Base-by-base conservation (phyloP, 2,329 filamentous ascomycete species). In the Colletotrichum spinosum region DNA sequence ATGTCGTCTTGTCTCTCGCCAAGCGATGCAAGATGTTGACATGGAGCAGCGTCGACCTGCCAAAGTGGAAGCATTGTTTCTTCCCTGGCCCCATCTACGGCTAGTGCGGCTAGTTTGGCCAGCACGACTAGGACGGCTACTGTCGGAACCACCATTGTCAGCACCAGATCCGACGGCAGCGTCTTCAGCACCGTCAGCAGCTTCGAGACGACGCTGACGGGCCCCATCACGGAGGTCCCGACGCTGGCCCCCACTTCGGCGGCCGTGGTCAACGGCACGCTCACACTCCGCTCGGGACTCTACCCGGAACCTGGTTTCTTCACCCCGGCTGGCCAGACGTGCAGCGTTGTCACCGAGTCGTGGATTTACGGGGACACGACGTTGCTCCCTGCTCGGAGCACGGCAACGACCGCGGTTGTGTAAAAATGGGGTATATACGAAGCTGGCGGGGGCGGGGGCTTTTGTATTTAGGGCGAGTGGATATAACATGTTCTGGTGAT, bases 321-420 rank as follows among this genome's bases (percentile, higher is more conserved):
- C 8, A 55, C 6, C 15, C 61, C 62, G 17, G 41, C 65, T 11
- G 51, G 46, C 2, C 42, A 44, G 41, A 41, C 17, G 33, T 67
- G 65, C 53, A 53, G 56, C 9, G 15, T 63, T 25, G 41, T 62
- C 34, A 52, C 56, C 15, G 52, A 66, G 49, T 68, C 56, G 12
- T 63, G 65, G 62, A 42, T 66, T 12, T 37, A 54, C 2, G 57
- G 65, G 12, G 56, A 67, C 34, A 62, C 53, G 11, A 67, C 65
- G 10, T 15, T 62, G 17, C 52, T 62, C 34, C 57, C 62, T 4
- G 34, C 57, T n/a, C 57, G 13, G 15, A 37, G 34, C 11, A 42
- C 56, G 4, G 34, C 17, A 1, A n/a, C 10, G 9, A 45, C 49
- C 51, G 44, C 15, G 38, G n/a, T 41, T 25, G 25, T 25, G 25